Evolutionary conservation across 2,329 filamentous ascomycete genomes (phyloP).

Genomic region (Penicillium sp.): DNA sequence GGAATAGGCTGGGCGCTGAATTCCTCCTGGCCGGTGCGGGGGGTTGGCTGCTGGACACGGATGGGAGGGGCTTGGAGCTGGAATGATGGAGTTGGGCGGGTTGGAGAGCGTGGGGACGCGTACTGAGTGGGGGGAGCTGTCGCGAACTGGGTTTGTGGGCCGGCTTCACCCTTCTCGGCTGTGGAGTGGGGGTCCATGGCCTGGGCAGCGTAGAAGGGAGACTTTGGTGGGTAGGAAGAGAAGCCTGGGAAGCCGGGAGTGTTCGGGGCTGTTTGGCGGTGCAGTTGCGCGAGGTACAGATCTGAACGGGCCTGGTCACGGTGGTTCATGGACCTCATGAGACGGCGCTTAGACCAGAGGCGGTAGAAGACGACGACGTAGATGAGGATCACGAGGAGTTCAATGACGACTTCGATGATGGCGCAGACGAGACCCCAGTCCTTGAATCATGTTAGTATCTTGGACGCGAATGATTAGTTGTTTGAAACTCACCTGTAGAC

Average conservation of each 20-base stretch:
- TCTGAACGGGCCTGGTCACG: constrained; percentile 93
- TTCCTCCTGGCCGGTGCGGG: constrained; percentile 62
- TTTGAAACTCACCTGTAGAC: constrained; percentile 66
- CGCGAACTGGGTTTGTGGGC: background rate
- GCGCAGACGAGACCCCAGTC: constrained; percentile 96
- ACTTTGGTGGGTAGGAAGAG: constrained; percentile 62
- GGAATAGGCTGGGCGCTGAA: constrained; percentile 52
- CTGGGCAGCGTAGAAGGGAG: constrained; percentile 36
- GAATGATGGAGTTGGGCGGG: constrained; percentile 64
- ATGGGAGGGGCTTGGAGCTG: constrained; percentile 81
- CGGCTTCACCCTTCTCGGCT: constrained; percentile 55
- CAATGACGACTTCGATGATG: constrained; percentile 93
- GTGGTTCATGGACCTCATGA: constrained; percentile 94
- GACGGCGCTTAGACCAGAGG: constrained; percentile 92
- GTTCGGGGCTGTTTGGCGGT: constrained; percentile 86
- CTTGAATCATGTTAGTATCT: constrained; percentile 31
- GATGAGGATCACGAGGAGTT: constrained; percentile 85
- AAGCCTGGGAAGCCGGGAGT: constrained; percentile 71
- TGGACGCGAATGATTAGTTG: background rate
- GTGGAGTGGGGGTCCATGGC: constrained; percentile 46
- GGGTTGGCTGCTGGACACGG: constrained; percentile 75
- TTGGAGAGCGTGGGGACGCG: constrained; percentile 64
- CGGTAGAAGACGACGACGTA: constrained; percentile 97
- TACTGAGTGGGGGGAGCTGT: constrained; percentile 45
- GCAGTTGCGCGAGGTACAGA: constrained; percentile 85